Evolutionary conservation across 2,329 filamentous ascomycete genomes (phyloP).

Genomic region (Acephala macrosclerotiorum): DNA sequence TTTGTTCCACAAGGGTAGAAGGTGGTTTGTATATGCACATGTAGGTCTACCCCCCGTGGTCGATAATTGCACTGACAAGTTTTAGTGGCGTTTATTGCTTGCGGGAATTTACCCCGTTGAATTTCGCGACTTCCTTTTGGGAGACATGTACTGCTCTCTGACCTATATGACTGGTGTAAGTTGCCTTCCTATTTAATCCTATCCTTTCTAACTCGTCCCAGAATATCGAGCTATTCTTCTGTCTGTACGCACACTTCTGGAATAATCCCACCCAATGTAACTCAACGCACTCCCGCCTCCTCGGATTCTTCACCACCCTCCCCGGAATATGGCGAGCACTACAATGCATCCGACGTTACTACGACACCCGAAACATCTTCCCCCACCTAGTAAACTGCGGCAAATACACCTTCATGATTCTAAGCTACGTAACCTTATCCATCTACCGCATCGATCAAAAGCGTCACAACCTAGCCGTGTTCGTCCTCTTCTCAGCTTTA

Average conservation of each 20-base stretch:
- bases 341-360: slow-evolving; percentile 90
- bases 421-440: slow-evolving; percentile 80
- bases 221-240: slow-evolving; percentile 95
- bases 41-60: slow-evolving; percentile 61
- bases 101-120: slow-evolving; percentile 93
- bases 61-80: slow-evolving; percentile 41
- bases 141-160: slow-evolving; percentile 96
- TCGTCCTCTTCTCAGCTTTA: slow-evolving; percentile 80
- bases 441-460: slow-evolving; percentile 79
- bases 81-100: slow-evolving; percentile 81
- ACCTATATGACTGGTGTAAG: slow-evolving; percentile 88
- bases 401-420: slow-evolving; percentile 87
- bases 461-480: slow-evolving; percentile 67
- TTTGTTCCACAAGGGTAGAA: slow-evolving; percentile 77
- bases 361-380: slow-evolving; percentile 85
- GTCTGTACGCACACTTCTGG: slow-evolving; percentile 86
- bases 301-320: slow-evolving; percentile 85
- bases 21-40: slow-evolving; percentile 90
- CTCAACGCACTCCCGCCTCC: slow-evolving; percentile 79
- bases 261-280: slow-evolving; percentile 78
- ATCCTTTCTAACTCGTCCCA: slow-evolving; percentile 46
- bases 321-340: slow-evolving; percentile 90
- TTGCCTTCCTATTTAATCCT: slow-evolving; percentile 35
- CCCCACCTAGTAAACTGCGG: slow-evolving; percentile 92
- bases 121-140: slow-evolving; percentile 96